These are phyloP conservation scores for Fusarium devonianum DNA, from an alignment of 2,329 filamentous ascomycete species.

Conservation along the genomic window DNA sequence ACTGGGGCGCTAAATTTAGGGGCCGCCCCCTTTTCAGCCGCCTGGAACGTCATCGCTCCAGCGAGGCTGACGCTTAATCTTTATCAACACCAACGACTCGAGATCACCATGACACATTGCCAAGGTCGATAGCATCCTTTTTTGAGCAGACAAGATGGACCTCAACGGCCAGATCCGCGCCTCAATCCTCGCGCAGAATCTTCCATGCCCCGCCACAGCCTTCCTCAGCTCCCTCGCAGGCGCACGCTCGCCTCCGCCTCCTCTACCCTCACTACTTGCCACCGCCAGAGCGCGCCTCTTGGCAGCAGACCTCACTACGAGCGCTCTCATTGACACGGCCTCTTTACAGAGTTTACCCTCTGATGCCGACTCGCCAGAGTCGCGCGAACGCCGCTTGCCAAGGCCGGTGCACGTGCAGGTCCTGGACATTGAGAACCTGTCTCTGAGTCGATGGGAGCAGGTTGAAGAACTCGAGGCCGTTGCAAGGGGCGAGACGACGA, in stretches of 20 bases:
- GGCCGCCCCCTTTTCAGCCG: conserved; percentile 30
- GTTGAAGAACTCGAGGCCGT: conserved; percentile 80
- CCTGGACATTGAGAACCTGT: conserved; percentile 84
- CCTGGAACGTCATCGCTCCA: conserved; percentile 35
- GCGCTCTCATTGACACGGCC: conserved; percentile 55
- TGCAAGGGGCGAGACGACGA: conserved; percentile 74
- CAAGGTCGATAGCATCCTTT: conserved; percentile 3
- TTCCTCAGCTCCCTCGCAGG: conserved; percentile 72
- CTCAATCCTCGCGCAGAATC: conserved; percentile 59
- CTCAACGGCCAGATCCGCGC: conserved; percentile 57
- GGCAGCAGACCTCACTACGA: conserved; percentile 73
- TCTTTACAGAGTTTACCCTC: conserved; percentile 57
- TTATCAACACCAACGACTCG: conserved; percentile 19
- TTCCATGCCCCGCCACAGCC: conserved; percentile 59
- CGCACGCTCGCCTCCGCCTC: conserved; percentile 62
- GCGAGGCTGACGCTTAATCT: conserved; percentile 28
- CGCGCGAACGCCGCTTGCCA: conserved; percentile 63
- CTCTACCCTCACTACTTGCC: conserved; percentile 75
- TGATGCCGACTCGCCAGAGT: conserved; percentile 59
- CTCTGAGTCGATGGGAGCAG: conserved; percentile 82
- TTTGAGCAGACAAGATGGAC: conserved; percentile 41
- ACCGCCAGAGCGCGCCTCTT: conserved; percentile 84
- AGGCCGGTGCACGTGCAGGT: conserved; percentile 79
- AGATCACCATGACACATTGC: conserved; percentile 7
- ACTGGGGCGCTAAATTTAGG: conserved; percentile 29